Conservation (phyloP, 2,329 filamentous ascomycete genomes). For the Cladosporium sp. region DNA sequence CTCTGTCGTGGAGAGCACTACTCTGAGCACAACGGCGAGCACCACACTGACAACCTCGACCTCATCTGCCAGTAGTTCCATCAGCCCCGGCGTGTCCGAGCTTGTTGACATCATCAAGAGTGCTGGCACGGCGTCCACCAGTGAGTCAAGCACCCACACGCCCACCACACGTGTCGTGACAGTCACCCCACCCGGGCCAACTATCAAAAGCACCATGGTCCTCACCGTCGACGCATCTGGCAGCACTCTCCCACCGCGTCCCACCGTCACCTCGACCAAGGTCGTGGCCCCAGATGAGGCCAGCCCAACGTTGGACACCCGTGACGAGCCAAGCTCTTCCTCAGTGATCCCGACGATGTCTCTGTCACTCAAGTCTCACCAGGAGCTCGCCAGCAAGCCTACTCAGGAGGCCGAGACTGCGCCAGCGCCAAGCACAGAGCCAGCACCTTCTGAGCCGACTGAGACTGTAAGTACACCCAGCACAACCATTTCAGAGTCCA, state of each 20-base stretch:
- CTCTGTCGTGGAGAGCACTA: neutral
- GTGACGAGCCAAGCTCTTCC: neutral
- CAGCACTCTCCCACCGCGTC: conserved; percentile 15
- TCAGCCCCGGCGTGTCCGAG: neutral
- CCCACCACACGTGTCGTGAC: conserved; percentile 23
- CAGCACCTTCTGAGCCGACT: neutral
- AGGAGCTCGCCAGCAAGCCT: conserved; percentile 3
- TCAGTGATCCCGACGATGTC: neutral
- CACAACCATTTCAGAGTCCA: neutral
- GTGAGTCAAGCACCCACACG: conserved; percentile 21
- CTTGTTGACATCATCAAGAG: conserved; percentile 1
- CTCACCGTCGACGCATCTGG: conserved; percentile 18
- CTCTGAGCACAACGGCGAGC: conserved; percentile 2
- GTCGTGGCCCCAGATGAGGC: conserved; percentile 19
- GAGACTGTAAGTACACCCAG: neutral
- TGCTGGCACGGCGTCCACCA: neutral
- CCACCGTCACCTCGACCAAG: conserved; percentile 22
- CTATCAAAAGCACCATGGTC: conserved; percentile 8
- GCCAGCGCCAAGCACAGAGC: neutral
- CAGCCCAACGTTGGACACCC: conserved; percentile 4
- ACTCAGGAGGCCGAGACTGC: conserved; percentile 1
- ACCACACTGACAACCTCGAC: neutral
- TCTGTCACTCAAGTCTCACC: neutral
- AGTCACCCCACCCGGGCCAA: conserved; percentile 7
- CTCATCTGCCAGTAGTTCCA: neutral